Percentiles rank a stretch among this genome's conserved stretches.
These are phyloP conservation scores for Pterocarpus macrocarpus DNA, from an alignment of 306 rosid genomes.

Conservation along the genomic window DNA sequence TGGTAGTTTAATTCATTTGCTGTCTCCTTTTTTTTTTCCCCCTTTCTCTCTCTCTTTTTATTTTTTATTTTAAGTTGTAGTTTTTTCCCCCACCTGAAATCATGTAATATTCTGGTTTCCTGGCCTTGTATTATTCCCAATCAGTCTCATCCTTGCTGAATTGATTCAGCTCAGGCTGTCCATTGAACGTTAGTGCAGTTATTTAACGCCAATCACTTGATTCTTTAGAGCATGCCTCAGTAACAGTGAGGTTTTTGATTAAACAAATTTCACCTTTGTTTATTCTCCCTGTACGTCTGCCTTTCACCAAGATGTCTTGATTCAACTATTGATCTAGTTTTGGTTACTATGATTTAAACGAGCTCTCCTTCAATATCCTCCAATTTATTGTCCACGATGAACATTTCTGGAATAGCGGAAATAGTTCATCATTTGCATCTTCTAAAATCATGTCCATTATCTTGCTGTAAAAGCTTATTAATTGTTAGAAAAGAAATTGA, in stretches of 20 bases:
- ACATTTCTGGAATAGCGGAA: neutral
- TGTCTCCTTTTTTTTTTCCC: neutral
- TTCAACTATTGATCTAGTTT: neutral
- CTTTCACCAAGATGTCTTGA: neutral
- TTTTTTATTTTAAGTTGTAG: too few species aligned
- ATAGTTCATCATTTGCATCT: neutral
- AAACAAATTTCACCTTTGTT: neutral
- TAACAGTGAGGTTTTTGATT: constrained; percentile 17
- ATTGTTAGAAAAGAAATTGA: neutral
- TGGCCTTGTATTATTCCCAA: constrained; percentile 42
- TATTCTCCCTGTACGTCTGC: neutral
- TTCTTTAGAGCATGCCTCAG: constrained; percentile 35
- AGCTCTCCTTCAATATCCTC: neutral
- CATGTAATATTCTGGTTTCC: constrained; percentile 51
- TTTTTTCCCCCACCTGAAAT: neutral
- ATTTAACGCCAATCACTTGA: constrained; percentile 31
- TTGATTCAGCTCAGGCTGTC: constrained; percentile 28
- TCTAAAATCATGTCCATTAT: neutral
- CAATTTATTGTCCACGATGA: constrained; percentile 12
- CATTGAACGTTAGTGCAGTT: constrained; percentile 25
- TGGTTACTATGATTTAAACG: neutral
- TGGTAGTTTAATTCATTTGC: constrained; percentile 15
- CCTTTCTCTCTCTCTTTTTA: neutral
- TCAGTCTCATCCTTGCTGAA: constrained; percentile 32
- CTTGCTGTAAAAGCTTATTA: neutral